Base-by-base conservation (phyloP, 2,329 filamentous ascomycete genomes). In the Calonectria pauciramosa region DNA sequence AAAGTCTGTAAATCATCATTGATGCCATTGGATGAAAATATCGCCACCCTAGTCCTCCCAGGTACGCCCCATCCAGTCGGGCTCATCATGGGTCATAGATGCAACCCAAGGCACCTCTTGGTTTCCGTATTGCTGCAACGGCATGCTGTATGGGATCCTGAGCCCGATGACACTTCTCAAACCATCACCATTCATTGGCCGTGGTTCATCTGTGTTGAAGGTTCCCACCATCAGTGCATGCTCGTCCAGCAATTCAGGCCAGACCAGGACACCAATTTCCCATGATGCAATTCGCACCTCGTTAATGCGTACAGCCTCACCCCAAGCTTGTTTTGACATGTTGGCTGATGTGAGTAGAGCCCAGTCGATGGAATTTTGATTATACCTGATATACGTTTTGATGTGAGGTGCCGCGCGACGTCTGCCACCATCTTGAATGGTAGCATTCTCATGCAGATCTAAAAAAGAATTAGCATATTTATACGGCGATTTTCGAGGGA, bases 271-370 rank as follows among this genome's bases (percentile, higher is more conserved):
- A 0, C 96, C 96, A 38, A 95, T 90, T 83, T 98, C 96, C 87
- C 93, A 98, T 36, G 94, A 97, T 72, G 93, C 92, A 34, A 98
- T 91, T 44, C 93, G 90, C 36, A 95, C 86, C 79, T 94, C 90
- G 0, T 91, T 91, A 0, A 87, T 83, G 75, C 90, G 91, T 1
- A 83, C 83, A 3, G 90, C 87, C 47, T 94, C 92, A 1, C 96
- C 96, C 96, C 96, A 98, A 0, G 96, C 96, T 84, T 98, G 95
- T 75, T 93, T 96, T 2, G 94, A 97, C 3, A 98, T 84, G 79
- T 98, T 98, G n/a, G 96, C 95, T n/a, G 94, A 97, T 0, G 95
- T 97, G 2, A 97, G 83, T 76, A 98, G 88, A 2, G 94, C 95
- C 96, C 96, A 98, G 81, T 97, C 94, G 49, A 97, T 92, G 0